Conservation (phyloP, 1,284 basidiomycete species). For the Marasmius fiardii region DNA sequence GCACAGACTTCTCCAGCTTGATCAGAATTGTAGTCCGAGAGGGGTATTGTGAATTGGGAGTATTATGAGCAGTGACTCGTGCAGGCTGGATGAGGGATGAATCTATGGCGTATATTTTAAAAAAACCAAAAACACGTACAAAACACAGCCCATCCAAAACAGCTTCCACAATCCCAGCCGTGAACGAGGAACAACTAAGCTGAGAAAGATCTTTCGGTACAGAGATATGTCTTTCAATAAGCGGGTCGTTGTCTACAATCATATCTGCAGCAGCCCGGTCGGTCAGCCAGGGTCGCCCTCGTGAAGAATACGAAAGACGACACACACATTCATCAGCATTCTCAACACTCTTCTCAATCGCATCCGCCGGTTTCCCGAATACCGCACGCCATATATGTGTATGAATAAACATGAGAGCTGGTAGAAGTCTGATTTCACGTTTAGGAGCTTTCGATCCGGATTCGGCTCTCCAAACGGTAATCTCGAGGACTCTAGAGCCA, state of each 20-base stretch:
- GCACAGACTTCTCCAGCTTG: slow-evolving; percentile 87
- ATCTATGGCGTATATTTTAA: slow-evolving; percentile 13
- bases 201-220: slow-evolving; percentile 94
- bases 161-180: slow-evolving; percentile 96
- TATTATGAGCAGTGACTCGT: slow-evolving; percentile 94
- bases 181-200: slow-evolving; percentile 94
- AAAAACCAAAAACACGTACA: slow-evolving; percentile 50
- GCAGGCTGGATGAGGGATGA: slow-evolving; percentile 71
- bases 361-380: slow-evolving; percentile 92
- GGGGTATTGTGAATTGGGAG: slow-evolving; percentile 79
- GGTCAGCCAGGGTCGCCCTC: slow-evolving; percentile 5
- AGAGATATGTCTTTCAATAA: slow-evolving; percentile 88
- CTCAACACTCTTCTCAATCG: slow-evolving; percentile 93
- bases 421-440: slow-evolving; percentile 84
- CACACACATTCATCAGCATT: slow-evolving; percentile 90
- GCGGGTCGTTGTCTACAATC: slow-evolving; percentile 96
- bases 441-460: slow-evolving; percentile 76
- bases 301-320: slow-evolving; percentile 5
- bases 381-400: slow-evolving; percentile 93
- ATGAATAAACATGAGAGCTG: slow-evolving; percentile 88
- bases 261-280: slow-evolving; percentile 71
- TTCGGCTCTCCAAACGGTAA: slow-evolving; percentile 73
- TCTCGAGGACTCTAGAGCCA: slow-evolving; percentile 78
- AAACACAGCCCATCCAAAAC: slow-evolving; percentile 95
- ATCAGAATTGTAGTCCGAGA: slow-evolving; percentile 90